Percentiles rank a stretch among this genome's conserved stretches.
These are phyloP conservation scores for Vitis rupestris DNA, from an alignment of 164 flowering plant genomes.

Conservation along the genomic window DNA sequence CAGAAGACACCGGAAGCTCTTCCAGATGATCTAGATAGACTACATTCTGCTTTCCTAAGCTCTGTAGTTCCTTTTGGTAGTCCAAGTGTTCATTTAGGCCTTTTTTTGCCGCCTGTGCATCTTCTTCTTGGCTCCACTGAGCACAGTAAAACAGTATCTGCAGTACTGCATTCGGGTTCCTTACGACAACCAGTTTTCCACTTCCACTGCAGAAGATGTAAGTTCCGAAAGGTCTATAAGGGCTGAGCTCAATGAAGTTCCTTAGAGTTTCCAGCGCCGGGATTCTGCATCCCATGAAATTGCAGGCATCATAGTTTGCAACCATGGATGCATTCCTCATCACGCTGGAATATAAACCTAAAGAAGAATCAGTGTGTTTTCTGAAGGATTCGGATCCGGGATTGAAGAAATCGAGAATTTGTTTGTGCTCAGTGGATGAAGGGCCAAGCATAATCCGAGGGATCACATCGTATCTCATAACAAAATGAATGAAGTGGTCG, in stretches of 20 bases:
- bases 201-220: background rate
- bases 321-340: conserved; percentile 1
- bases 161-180: conserved; percentile 70
- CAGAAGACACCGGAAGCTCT: conserved; percentile 40
- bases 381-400: background rate
- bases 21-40: conserved; percentile 33
- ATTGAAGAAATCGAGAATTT: background rate
- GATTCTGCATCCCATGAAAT: conserved; percentile 2
- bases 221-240: conserved; percentile 11
- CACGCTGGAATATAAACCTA: background rate
- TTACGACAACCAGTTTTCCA: conserved; percentile 17
- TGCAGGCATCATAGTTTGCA: conserved; percentile 8
- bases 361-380: too few species aligned
- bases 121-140: conserved; percentile 41
- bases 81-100: conserved; percentile 51
- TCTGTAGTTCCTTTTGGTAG: conserved; percentile 35
- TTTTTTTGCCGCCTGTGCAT: conserved; percentile 17
- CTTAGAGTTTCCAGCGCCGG: background rate
- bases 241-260: conserved; percentile 4
- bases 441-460: conserved; percentile 7
- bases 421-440: background rate
- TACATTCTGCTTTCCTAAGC: conserved; percentile 34
- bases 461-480: conserved; percentile 3
- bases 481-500: conserved; percentile 2
- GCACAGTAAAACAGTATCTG: conserved; percentile 60